Evolutionary conservation across 345 rosid species (phyloP).

Genomic region (Cochlearia excelsa): DNA sequence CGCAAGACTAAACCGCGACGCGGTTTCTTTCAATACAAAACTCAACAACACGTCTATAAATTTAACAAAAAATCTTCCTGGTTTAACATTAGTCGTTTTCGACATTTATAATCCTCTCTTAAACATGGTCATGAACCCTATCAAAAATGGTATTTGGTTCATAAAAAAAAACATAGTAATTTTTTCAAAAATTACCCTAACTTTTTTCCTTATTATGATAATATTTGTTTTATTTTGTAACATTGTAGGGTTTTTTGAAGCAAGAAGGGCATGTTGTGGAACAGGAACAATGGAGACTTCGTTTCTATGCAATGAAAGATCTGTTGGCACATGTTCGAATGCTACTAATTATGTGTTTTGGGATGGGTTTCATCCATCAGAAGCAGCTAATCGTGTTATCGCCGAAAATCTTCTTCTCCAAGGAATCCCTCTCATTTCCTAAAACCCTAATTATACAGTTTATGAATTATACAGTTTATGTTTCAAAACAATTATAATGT

Average conservation of each 20-base stretch:
- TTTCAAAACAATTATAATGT: too few species aligned
- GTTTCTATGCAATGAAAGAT: constrained; percentile 60
- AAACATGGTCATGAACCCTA: constrained; percentile 57
- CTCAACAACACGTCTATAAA: constrained; percentile 63
- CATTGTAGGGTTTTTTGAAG: constrained; percentile 60
- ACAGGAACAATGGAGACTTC: constrained; percentile 76
- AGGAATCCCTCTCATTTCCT: constrained; percentile 63
- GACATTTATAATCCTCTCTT: constrained; percentile 79
- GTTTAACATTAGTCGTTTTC: constrained; percentile 59
- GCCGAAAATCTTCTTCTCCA: constrained; percentile 47
- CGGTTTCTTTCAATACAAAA: constrained; percentile 69
- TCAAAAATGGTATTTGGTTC: constrained; percentile 48
- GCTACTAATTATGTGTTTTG: constrained; percentile 80
- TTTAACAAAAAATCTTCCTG: constrained; percentile 49
- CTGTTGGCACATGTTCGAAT: constrained; percentile 76
- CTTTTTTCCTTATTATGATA: too few species aligned
- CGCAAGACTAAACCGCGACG: constrained; percentile 48
- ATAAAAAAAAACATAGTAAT: too few species aligned
- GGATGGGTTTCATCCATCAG: constrained; percentile 93
- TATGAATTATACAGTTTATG: not conserved
- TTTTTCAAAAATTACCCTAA: too few species aligned
- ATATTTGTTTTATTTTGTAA: too few species aligned
- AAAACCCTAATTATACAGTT: constrained; percentile 5
- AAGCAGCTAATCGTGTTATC: constrained; percentile 72
- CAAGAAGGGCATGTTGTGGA: constrained; percentile 86